phyloP scores from a whole-genome alignment of 371 early-diverging fungal species.

The Mycotypha africana region DNA sequence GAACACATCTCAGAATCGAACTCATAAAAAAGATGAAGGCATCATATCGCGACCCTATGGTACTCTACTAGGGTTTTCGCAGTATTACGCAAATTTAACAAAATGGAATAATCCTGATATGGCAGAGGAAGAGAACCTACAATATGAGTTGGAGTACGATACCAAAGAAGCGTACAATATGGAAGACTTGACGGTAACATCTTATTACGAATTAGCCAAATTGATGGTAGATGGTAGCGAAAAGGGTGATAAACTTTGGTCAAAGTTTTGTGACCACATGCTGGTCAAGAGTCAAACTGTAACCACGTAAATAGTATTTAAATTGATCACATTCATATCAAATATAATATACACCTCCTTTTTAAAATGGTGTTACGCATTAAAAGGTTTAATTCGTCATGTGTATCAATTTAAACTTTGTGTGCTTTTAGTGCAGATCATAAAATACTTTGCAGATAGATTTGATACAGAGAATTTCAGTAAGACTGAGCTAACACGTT shows the following conservation, averaged over 20 bases:
- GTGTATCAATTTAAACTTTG: not conserved
- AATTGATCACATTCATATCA: too few relatives aligned
- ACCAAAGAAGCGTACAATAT: constrained; percentile 58
- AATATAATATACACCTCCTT: too few relatives aligned
- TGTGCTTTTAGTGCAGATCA: not conserved
- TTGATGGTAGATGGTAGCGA: constrained; percentile 25
- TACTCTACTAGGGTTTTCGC: constrained; percentile 26
- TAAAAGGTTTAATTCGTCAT: not conserved
- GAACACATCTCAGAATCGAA: too few relatives aligned
- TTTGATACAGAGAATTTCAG: too few relatives aligned
- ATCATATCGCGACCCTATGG: constrained; percentile 16
- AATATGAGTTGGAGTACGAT: constrained; percentile 52
- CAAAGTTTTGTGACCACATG: constrained; percentile 32
- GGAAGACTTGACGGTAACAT: constrained; percentile 48
- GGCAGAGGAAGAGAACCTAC: constrained; percentile 11
- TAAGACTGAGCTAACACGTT: too few relatives aligned
- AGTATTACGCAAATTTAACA: constrained; percentile 37
- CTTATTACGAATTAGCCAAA: constrained; percentile 46
- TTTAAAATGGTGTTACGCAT: too few relatives aligned
- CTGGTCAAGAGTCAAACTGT: constrained; percentile 30
- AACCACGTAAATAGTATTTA: not conserved
- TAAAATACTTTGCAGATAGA: too few relatives aligned
- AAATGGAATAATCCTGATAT: constrained; percentile 25
- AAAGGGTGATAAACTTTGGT: constrained; percentile 27
- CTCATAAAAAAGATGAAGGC: too few relatives aligned